Conservation (phyloP, 495 filamentous ascomycete genomes). For the Hypoxylon cercidicola region DNA sequence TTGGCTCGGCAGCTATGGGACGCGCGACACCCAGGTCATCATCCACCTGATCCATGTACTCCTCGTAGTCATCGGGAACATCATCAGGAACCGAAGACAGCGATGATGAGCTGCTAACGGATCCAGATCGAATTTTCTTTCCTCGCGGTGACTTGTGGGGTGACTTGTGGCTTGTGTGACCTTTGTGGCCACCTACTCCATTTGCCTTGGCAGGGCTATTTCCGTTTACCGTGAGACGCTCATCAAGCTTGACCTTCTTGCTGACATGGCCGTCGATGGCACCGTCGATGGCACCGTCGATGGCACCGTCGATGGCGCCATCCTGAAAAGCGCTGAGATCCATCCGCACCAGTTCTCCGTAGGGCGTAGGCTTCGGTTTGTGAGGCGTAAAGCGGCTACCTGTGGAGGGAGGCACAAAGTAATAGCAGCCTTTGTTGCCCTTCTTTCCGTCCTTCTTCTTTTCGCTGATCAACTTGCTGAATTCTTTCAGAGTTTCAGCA, state of each 20-base stretch:
- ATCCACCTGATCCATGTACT: constrained; percentile 44
- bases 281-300: constrained; percentile 10
- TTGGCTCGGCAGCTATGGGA: constrained; percentile 40
- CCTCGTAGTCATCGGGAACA: constrained; percentile 43
- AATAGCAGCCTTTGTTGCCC: constrained; percentile 58
- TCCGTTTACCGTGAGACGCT: constrained; percentile 13
- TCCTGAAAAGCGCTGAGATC: constrained; percentile 37
- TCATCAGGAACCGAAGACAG: constrained; percentile 55
- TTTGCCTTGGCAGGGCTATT: constrained; percentile 17
- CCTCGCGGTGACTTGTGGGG: constrained; percentile 33
- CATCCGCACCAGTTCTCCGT: constrained; percentile 53
- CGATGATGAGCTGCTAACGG: constrained; percentile 52
- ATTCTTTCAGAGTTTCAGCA: constrained; percentile 54
- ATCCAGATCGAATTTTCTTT: constrained; percentile 40
- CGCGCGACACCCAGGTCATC: constrained; percentile 38
- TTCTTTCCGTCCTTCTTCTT: constrained; percentile 62
- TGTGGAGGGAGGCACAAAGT: constrained; percentile 55
- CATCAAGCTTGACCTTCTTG: constrained; percentile 50
- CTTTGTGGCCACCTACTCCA: constrained; percentile 24
- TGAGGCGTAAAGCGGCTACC: constrained; percentile 47
- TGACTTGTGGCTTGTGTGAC: constrained; percentile 30
- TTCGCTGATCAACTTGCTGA: constrained; percentile 51
- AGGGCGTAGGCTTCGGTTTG: constrained; percentile 53
- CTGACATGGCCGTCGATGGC: constrained; percentile 42
- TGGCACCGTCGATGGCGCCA: background rate